Conservation (phyloP, 805 yeast genomes). For the Crinitomyces ghanaensis region DNA sequence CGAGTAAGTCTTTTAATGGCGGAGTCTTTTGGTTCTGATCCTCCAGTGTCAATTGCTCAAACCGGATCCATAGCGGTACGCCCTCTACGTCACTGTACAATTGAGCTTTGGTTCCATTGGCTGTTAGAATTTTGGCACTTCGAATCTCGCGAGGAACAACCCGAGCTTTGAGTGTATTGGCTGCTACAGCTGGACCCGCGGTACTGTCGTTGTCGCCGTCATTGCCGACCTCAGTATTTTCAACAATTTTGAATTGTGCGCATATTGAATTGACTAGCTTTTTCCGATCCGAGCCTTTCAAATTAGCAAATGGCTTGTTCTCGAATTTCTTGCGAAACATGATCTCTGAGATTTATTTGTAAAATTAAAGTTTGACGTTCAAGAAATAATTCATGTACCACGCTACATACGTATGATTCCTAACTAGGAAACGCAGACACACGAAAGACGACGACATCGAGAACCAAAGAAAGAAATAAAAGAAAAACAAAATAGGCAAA, state of each 20-base stretch:
- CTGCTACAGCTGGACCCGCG: too few relatives aligned
- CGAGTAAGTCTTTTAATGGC: conserved; percentile 32
- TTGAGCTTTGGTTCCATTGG: conserved; percentile 43
- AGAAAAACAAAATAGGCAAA: too few relatives aligned
- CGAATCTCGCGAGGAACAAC: conserved; percentile 46
- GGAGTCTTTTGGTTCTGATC: too few relatives aligned
- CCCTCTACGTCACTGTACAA: conserved; percentile 54
- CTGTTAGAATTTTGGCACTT: conserved; percentile 47
- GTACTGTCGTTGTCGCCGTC: too few relatives aligned
- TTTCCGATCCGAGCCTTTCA: conserved; percentile 74
- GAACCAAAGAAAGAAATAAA: too few relatives aligned
- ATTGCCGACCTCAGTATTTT: conserved; percentile 31
- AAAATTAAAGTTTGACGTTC: too few relatives aligned
- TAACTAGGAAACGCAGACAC: too few relatives aligned
- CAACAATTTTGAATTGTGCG: conserved; percentile 24
- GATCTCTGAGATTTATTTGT: conserved; percentile 3
- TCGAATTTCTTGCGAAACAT: conserved; percentile 48
- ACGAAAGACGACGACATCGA: too few relatives aligned
- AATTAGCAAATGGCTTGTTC: conserved; percentile 60
- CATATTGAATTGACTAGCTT: conserved; percentile 37
- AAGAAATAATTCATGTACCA: too few relatives aligned
- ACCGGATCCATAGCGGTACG: conserved; percentile 61
- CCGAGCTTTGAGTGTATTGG: conserved; percentile 27
- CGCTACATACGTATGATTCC: too few relatives aligned
- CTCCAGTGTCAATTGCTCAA: conserved; percentile 36